Evolutionary conservation across 2,329 filamentous ascomycete species (phyloP), one percentile per base, ranked within the genome.

Genomic region (Boeremia exigua): DNA sequence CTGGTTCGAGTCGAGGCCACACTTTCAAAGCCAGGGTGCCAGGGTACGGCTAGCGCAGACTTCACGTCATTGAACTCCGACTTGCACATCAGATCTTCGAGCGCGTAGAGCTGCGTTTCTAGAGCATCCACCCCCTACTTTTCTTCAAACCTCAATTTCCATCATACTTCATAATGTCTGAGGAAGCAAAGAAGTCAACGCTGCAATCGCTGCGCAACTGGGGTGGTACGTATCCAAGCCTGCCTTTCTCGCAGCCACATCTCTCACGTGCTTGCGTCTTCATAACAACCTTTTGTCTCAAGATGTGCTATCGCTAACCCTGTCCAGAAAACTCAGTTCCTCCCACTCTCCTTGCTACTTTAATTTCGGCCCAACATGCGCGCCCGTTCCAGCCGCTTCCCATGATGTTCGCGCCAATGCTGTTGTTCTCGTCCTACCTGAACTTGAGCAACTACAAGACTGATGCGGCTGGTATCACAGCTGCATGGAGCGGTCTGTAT

Each of bases 311-410:
- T 19, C 30, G n/a, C 60, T 64, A 34, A 65, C 40, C 36, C 30
- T 4, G 15, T 4, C 27, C 67, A 89, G 87, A 87, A 74, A 86
- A 83, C 56, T 81, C 87, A 8, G 81, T 90, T 29, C 85, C 87
- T 2, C 84, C 88, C 23, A 86, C 84, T 10, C 74, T 88, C 11
- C 82, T 88, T 38, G 87, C 88, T 54, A 87, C 86, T 8, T 78
- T 90, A 38, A 83, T 89, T 62, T 83, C 86, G 36, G 85, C 86
- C 10, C 85, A 89, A 65, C 84, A 89, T 77, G 78, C 83, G 38
- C 84, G 85, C n/a, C 87, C 88, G 7, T 86, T 88, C 73, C 86
- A 87, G 69, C 69, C 80, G 6, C 78, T 90, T 0, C 87, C 87
- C 4, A 86, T 90, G 82, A 74, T 87, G 60, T 89, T 90, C 70